Base-by-base conservation (phyloP, 805 yeast genomes). In the Candida insectorum region DNA sequence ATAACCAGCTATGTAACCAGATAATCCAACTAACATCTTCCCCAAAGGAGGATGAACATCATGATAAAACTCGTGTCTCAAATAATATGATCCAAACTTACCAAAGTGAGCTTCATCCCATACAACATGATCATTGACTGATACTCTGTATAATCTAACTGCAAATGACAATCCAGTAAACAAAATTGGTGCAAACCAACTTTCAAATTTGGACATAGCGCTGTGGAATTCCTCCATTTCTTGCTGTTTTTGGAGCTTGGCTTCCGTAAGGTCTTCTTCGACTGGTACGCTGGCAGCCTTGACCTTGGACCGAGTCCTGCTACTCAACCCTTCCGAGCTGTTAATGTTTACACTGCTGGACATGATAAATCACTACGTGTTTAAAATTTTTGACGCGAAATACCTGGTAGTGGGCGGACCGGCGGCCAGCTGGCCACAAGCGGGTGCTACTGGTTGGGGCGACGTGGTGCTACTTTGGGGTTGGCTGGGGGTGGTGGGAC, bases 21-120 rank as follows among this genome's bases (percentile, higher is more conserved):
- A 79, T 4, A 85, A 62, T 2, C 87, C 94, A 40, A 83, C 79
- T 31, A 85, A 62, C 81, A 85, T 77, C 51, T 85, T 85, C 7
- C 93, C 95, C 47, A 85, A 67, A 1, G 94, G 94, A 14, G 95
- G 95, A 52, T 85, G 95, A 19, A 85, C 94, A 61, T 85, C 95
- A 48, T 79, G 86, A 50, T 85, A 85, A 52, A 84, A 83, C 49
- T 84, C 88, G 51, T 80, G 87, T 55, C 80, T 74, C 44, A 83
- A 62, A 56, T 85, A 85, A 49, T 83, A 79, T 3, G 91, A 80
- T 28, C 94, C 94, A 54, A 85, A 85, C 54, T 82, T 83, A 26
- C 93, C 95, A 55, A 85, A 85, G 65, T 85, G 95, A 5, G 94
- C 93, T 57, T 85, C 95, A 62, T 85, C 95, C 95, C 95, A 85